Conservation (phyloP, 2,329 filamentous ascomycete species). For the Alternaria gaisen region DNA sequence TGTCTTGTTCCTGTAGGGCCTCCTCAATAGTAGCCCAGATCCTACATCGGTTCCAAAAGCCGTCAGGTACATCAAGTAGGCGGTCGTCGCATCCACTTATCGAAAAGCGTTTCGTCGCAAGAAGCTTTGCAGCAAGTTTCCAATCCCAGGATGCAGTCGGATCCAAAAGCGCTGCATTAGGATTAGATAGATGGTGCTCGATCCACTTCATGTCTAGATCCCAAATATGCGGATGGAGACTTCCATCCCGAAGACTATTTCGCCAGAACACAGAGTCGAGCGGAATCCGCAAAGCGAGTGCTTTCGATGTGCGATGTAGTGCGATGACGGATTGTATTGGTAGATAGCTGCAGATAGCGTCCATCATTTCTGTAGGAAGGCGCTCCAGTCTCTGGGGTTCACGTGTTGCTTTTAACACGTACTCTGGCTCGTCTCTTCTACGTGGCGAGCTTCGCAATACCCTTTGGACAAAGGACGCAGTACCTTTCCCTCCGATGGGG, state of each 20-base stretch:
- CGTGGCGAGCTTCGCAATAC: conserved; percentile 21
- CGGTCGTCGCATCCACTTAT: conserved; percentile 18
- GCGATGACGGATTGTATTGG: conserved; percentile 24
- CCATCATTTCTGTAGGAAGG: conserved; percentile 30
- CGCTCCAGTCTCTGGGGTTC: conserved; percentile 20
- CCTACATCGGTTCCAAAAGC: conserved; percentile 38
- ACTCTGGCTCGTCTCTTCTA: not conserved
- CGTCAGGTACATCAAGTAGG: conserved; percentile 23
- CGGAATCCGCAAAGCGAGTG: conserved; percentile 26
- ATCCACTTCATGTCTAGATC: conserved; percentile 30
- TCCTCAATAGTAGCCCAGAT: conserved; percentile 38
- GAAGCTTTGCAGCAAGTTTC: conserved; percentile 25
- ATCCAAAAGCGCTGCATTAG: not conserved
- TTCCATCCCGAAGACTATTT: conserved; percentile 29
- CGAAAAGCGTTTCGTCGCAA: conserved; percentile 26
- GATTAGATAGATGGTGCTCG: conserved; percentile 6
- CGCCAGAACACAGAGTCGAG: conserved; percentile 40
- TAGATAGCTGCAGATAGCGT: conserved; percentile 26
- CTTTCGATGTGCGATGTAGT: conserved; percentile 31
- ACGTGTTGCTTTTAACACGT: not conserved
- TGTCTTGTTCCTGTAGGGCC: conserved; percentile 8
- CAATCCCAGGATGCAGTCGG: conserved; percentile 24
- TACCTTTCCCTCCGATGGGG: conserved; percentile 22
- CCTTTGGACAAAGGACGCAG: conserved; percentile 18
- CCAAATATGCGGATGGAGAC: conserved; percentile 35